Evolutionary conservation across 768 basidiomycete species (phyloP).

Genomic region (Psilocybe cubensis): DNA sequence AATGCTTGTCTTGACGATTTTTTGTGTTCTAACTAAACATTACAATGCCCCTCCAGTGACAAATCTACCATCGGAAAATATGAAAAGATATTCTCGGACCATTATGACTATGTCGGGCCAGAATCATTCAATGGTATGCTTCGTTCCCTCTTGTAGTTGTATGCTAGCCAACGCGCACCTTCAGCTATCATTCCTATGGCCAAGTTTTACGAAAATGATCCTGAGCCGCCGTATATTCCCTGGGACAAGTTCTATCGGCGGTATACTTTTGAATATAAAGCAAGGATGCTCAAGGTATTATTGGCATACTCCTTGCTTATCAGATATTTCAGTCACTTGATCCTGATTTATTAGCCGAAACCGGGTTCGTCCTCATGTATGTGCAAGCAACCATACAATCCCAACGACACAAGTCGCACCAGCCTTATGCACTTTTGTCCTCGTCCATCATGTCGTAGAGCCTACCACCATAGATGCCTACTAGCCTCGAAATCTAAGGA

Average conservation of each 20-base stretch:
- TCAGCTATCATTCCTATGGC: constrained; percentile 39
- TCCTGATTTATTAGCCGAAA: constrained; percentile 40
- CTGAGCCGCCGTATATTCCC: constrained; percentile 43
- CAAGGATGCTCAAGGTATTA: constrained; percentile 36
- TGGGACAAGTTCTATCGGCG: constrained; percentile 49
- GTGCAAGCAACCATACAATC: constrained; percentile 51
- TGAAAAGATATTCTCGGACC: constrained; percentile 55
- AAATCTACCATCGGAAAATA: constrained; percentile 40
- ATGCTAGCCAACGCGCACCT: background rate
- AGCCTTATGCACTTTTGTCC: constrained; percentile 62
- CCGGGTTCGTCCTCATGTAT: constrained; percentile 41
- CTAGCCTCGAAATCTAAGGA: constrained; percentile 28
- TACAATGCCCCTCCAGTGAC: constrained; percentile 1
- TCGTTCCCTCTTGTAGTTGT: background rate
- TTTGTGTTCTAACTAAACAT: background rate
- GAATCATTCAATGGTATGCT: constrained; percentile 48
- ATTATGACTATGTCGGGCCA: constrained; percentile 49
- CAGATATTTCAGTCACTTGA: background rate
- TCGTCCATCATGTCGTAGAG: constrained; percentile 46
- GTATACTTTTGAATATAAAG: constrained; percentile 42
- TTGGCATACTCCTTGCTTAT: constrained; percentile 7
- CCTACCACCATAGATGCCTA: constrained; percentile 55
- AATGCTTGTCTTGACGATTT: background rate
- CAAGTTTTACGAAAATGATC: constrained; percentile 39
- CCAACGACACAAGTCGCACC: constrained; percentile 31